Percentiles rank a stretch among this genome's conserved stretches.
phyloP scores from a whole-genome alignment of 1,284 basidiomycete species.

The Moesziomyces parantarcticus region DNA sequence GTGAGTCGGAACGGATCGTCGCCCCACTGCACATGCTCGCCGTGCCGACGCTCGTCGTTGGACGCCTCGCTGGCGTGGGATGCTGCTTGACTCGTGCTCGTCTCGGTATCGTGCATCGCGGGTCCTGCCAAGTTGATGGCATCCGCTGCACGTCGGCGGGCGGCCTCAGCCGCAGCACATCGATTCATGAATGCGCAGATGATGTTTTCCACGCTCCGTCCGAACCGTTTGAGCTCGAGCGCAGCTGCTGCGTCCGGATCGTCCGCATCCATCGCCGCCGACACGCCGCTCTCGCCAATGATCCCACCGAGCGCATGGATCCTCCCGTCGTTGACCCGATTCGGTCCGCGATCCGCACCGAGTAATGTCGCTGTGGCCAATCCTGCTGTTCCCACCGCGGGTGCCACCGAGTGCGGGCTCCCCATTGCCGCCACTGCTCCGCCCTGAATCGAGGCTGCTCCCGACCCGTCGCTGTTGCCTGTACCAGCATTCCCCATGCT shows the following conservation, averaged over 20 bases:
- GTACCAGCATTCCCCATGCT: background rate
- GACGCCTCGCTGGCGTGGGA: no score
- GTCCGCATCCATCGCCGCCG: slow-evolving; percentile 48
- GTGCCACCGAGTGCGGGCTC: slow-evolving; percentile 1
- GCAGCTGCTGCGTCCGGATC: slow-evolving; percentile 57
- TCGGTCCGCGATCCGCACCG: slow-evolving; percentile 40
- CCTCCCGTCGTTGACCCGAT: slow-evolving; percentile 51
- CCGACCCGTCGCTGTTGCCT: slow-evolving; percentile 11
- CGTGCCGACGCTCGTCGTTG: background rate
- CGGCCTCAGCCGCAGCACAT: slow-evolving; percentile 22
- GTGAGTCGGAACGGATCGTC: slow-evolving; percentile 26
- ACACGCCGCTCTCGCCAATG: slow-evolving; percentile 49
- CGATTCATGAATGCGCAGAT: slow-evolving; percentile 64
- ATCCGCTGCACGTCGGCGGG: slow-evolving; percentile 6
- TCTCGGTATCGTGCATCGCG: background rate
- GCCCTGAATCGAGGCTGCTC: slow-evolving; percentile 3
- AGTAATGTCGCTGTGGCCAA: slow-evolving; percentile 18
- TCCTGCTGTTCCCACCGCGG: slow-evolving; percentile 2
- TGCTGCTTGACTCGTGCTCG: slow-evolving; percentile 13
- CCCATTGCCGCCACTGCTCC: background rate
- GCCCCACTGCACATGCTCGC: slow-evolving; percentile 1
- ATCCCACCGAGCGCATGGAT: slow-evolving; percentile 48
- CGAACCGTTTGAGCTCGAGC: slow-evolving; percentile 58
- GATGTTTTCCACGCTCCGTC: slow-evolving; percentile 59
- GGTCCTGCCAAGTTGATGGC: background rate